Conservation (phyloP, 108 stramenopile genomes). For the Nannochloropsis gaditana region DNA sequence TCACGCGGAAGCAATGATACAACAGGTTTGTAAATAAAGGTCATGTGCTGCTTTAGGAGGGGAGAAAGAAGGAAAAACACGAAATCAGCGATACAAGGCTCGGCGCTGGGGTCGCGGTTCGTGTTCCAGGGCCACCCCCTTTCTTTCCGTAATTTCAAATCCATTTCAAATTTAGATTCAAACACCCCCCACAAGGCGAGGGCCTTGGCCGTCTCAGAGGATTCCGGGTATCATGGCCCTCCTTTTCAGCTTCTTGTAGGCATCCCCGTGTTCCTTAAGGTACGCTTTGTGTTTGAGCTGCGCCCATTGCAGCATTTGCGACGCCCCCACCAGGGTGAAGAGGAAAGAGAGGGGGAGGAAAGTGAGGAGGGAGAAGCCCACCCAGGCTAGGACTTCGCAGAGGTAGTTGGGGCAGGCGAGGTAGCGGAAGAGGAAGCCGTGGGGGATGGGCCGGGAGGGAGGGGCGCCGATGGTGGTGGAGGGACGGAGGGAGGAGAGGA, state of each 20-base stretch:
- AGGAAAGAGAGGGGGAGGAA: neutral
- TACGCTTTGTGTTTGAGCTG: conserved; percentile 31
- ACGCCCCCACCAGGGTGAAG: conserved; percentile 35
- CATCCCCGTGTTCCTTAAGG: conserved; percentile 23
- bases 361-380: conserved; percentile 23
- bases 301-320: conserved; percentile 43
- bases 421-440: conserved; percentile 32
- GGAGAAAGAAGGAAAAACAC: neutral
- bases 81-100: neutral
- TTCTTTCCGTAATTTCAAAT: neutral
- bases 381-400: conserved; percentile 41
- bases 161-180: neutral
- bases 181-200: neutral
- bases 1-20: too few species aligned
- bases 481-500: conserved; percentile 24
- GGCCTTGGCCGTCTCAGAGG: neutral
- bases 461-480: conserved; percentile 5
- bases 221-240: conserved; percentile 21
- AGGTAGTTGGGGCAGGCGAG: conserved; percentile 47
- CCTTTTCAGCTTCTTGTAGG: conserved; percentile 22
- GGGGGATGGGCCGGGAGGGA: conserved; percentile 20
- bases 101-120: neutral
- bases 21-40: too few species aligned
- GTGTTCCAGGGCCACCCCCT: neutral
- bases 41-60: neutral